Evolutionary conservation across 2,329 filamentous ascomycete genomes (phyloP).

Genomic region (Colletotrichum neosansevieriae): DNA sequence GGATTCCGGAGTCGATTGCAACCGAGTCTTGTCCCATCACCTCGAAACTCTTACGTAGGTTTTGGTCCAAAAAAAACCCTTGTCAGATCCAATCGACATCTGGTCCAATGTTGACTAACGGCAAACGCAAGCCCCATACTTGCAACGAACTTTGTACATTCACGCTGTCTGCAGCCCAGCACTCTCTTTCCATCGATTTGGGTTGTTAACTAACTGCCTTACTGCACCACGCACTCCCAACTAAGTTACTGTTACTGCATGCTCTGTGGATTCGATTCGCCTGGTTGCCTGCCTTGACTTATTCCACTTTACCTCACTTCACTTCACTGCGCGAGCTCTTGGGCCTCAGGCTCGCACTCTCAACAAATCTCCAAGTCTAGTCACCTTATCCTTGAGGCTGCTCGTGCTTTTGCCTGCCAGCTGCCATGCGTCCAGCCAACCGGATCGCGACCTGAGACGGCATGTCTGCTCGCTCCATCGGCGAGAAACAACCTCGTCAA

Average conservation of each 20-base stretch:
- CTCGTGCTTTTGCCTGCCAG: slow-evolving; percentile 24
- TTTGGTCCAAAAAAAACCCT: slow-evolving; percentile 24
- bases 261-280: slow-evolving; percentile 4
- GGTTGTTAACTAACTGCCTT: background rate
- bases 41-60: background rate
- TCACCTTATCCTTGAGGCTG: slow-evolving; percentile 19
- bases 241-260: slow-evolving; percentile 8
- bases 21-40: slow-evolving; percentile 2
- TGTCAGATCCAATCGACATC: slow-evolving; percentile 22
- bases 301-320: background rate
- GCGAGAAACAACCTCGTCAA: slow-evolving; percentile 19
- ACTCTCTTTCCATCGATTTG: background rate
- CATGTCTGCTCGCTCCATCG: slow-evolving; percentile 17
- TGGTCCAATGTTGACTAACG: slow-evolving; percentile 38
- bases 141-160: slow-evolving; percentile 35
- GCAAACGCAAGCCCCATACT: slow-evolving; percentile 38
- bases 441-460: slow-evolving; percentile 26
- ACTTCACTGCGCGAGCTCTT: background rate
- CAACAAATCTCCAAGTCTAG: background rate
- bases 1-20: slow-evolving; percentile 1
- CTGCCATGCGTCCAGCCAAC: slow-evolving; percentile 27
- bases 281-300: slow-evolving; percentile 4
- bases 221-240: no score
- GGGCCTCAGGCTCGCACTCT: slow-evolving; percentile 17
- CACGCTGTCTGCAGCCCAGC: slow-evolving; percentile 29